Evolutionary conservation across 768 basidiomycete genomes (phyloP), one percentile per base, ranked within the genome.

Genomic region (Kondoa malvinella): DNA sequence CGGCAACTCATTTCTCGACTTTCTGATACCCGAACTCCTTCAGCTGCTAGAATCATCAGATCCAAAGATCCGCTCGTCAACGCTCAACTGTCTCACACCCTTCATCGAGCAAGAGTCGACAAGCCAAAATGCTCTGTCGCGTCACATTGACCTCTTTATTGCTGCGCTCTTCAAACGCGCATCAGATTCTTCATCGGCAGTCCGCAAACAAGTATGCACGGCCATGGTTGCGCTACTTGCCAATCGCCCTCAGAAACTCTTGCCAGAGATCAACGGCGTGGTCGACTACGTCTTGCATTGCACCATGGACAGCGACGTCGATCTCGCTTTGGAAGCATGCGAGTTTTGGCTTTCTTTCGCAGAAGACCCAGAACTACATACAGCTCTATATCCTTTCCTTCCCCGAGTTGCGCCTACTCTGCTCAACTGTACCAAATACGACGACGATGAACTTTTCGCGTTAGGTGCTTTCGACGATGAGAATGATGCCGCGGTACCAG

Each of bases 261-360:
- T 97, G 81, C 95, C 94, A 0, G 91, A 96, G 76, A 89, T 99
- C 83, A 77, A 80, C 27, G 91, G 90, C 72, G 95, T 99, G 56
- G 92, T 94, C 30, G 91, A 95, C 76, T 99, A 95, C 78, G 97
- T 99, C 90, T 82, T 97, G 50, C 97, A 92, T 79, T 94, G 91
- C 30, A 96, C 91, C 16, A 92, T 92, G 78, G 92, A 96, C 50
- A 69, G 70, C 40, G 69, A 70, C 50, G 88, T 88, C 79, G 91
- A 96, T 77, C 92, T 96, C 78, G 87, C 86, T 70, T 81, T 99
- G 62, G 95, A 99, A 79, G 95, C 95, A 27, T 95, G 92, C 82
- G 95, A 99, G 81, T 99, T 99, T 78, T 99, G 95, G 95, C 81
- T 99, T 69, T 95, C 92, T 1, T 97, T 99, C 75, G 92, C 95